Percentiles rank a stretch among this genome's conserved stretches.
Evolutionary conservation across 176 grass and related monocot genomes (phyloP).

Genomic region (Alloteropsis semialata): DNA sequence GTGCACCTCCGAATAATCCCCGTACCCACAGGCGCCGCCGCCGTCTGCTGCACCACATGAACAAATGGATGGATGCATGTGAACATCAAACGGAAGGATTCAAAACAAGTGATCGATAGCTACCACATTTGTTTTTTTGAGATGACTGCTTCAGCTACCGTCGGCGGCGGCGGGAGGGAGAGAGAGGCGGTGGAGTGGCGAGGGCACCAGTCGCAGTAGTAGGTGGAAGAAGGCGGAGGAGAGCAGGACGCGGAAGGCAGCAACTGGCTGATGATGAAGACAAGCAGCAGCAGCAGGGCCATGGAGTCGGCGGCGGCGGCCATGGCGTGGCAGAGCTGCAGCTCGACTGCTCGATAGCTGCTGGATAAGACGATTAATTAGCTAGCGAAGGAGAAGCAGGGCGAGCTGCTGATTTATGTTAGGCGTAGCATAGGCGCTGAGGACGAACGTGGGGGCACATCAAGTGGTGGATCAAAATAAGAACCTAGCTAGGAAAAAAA

Average conservation of each 20-base stretch:
- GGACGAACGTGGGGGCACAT: neutral
- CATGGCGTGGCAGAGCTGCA: neutral
- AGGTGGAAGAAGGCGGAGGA: neutral
- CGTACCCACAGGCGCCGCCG: conserved; percentile 37
- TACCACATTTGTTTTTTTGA: no score
- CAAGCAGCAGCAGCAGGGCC: neutral
- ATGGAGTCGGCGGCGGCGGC: neutral
- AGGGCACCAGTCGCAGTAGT: conserved; percentile 51
- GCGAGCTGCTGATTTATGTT: neutral
- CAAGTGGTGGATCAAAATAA: neutral
- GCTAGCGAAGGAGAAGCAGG: neutral
- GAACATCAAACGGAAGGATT: neutral
- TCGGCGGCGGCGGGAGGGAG: neutral
- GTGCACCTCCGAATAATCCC: conserved; percentile 6
- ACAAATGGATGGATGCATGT: neutral
- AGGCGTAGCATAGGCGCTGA: no score
- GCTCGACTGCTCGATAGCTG: neutral
- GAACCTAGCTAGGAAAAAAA: no score
- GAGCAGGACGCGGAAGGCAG: neutral
- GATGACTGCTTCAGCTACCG: no score
- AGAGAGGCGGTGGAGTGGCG: conserved; percentile 39
- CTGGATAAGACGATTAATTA: neutral
- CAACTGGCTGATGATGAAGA: neutral
- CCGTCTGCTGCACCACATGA: neutral
- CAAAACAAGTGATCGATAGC: no score